Percentiles rank a stretch among this genome's conserved stretches.
Conservation (phyloP, 2,329 filamentous ascomycete genomes). For the Magnaporthiopsis poae region DNA sequence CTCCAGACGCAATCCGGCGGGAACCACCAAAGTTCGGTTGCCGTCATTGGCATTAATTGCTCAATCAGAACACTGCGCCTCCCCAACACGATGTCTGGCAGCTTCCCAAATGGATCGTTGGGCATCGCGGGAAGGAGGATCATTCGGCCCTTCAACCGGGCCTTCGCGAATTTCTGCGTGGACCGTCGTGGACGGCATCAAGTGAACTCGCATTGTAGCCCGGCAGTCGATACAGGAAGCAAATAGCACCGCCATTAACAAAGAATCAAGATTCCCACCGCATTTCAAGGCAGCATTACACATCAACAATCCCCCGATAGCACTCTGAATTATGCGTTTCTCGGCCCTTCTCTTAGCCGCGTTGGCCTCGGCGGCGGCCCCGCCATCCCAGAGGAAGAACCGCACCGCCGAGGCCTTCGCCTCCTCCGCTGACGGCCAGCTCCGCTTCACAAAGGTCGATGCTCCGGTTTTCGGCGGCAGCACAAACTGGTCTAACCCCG, state of each 20-base stretch:
- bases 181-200: not conserved
- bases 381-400: not conserved
- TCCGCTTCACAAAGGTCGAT: slow-evolving; percentile 24
- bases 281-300: not conserved
- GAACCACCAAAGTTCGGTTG: no score
- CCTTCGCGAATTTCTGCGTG: not conserved
- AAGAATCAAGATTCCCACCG: not conserved
- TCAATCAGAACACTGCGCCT: no score
- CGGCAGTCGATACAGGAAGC: not conserved
- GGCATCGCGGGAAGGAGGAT: no score
- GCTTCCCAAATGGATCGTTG: no score
- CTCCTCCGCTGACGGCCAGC: slow-evolving; percentile 27
- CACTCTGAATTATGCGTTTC: slow-evolving; percentile 9
- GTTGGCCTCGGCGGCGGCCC: slow-evolving; percentile 3
- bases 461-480: slow-evolving; percentile 25
- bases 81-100: no score
- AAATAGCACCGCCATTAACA: not conserved
- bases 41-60: no score
- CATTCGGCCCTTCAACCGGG: no score
- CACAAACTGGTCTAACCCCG: slow-evolving; percentile 22
- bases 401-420: slow-evolving; percentile 21
- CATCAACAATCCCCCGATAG: not conserved
- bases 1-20: no score
- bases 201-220: no score
- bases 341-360: slow-evolving; percentile 7